A percentile compares a stretch with the other conserved stretches of the same genome.
These are phyloP conservation scores for Leccinellum albellum DNA, from an alignment of 768 basidiomycete species.

Conservation along the genomic window DNA sequence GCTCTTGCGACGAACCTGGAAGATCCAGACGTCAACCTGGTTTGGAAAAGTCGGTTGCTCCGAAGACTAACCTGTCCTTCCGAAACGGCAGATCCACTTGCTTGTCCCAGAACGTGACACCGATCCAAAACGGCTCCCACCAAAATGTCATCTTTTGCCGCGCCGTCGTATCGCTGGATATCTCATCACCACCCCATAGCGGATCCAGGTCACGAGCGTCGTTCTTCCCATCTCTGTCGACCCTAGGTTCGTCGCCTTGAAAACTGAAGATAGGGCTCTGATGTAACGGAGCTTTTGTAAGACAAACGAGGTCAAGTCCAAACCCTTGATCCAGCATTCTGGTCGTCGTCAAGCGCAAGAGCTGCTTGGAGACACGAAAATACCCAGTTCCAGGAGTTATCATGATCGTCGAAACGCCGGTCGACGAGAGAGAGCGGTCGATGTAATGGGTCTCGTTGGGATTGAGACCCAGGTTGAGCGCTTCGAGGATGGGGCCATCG, in stretches of 20 bases:
- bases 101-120: conserved; percentile 79
- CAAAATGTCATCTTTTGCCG: conserved; percentile 61
- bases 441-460: conserved; percentile 94
- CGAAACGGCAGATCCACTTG: conserved; percentile 84
- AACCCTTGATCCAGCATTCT: conserved; percentile 94
- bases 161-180: conserved; percentile 30
- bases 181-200: conserved; percentile 70
- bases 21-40: conserved; percentile 1
- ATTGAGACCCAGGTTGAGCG: conserved; percentile 87
- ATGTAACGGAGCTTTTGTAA: conserved; percentile 90
- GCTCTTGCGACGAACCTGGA: conserved; percentile 85
- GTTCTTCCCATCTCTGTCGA: conserved; percentile 46
- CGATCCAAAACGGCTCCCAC: conserved; percentile 91
- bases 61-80: conserved; percentile 55
- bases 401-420: conserved; percentile 77
- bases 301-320: conserved; percentile 79
- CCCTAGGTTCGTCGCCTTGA: conserved; percentile 57
- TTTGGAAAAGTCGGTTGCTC: neutral
- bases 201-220: conserved; percentile 57
- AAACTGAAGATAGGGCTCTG: conserved; percentile 94
- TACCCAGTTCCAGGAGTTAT: conserved; percentile 94
- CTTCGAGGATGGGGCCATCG: conserved; percentile 94
- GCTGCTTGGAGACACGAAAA: conserved; percentile 86
- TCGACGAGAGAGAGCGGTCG: conserved; percentile 88
- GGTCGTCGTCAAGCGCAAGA: conserved; percentile 88